A percentile compares a stretch with the other conserved stretches of the same genome.
Conservation (phyloP, 2,329 filamentous ascomycete species). For the Fusarium sp. region DNA sequence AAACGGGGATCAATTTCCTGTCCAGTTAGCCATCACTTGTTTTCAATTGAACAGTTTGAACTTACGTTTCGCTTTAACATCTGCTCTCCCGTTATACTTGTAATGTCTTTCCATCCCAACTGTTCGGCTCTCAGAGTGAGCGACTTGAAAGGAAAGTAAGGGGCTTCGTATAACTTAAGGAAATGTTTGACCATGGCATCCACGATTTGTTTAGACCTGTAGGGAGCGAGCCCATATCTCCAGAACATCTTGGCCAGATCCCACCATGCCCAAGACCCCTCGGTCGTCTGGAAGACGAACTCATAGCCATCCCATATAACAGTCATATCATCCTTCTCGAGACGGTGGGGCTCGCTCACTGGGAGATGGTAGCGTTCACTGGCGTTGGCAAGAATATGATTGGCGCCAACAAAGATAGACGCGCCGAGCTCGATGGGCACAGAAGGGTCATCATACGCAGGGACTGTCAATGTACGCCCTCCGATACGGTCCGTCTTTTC, state of each 20-base stretch:
- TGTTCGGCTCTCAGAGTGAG: conserved; percentile 75
- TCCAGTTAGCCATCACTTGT: background rate
- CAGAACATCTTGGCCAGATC: conserved; percentile 81
- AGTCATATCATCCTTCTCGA: conserved; percentile 65
- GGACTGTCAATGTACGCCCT: conserved; percentile 86
- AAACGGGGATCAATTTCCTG: conserved; percentile 71
- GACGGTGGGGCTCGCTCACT: conserved; percentile 56
- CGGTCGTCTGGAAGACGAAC: conserved; percentile 75
- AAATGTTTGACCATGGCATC: conserved; percentile 78
- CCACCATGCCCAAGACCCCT: conserved; percentile 77
- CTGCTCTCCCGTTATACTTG: conserved; percentile 77
- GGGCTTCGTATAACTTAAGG: conserved; percentile 80
- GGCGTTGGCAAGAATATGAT: conserved; percentile 82
- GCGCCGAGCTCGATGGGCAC: conserved; percentile 87
- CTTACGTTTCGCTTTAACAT: conserved; percentile 72
- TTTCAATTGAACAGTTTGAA: background rate
- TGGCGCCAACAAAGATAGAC: conserved; percentile 89
- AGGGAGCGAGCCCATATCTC: conserved; percentile 85
- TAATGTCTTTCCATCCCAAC: conserved; percentile 73
- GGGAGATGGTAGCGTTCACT: conserved; percentile 76
- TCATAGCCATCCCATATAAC: conserved; percentile 86
- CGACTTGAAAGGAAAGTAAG: conserved; percentile 85
- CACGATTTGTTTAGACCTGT: conserved; percentile 78
- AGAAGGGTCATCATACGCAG: conserved; percentile 74
- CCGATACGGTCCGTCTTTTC: conserved; percentile 83